Evolutionary conservation across 2,329 filamentous ascomycete genomes (phyloP).

Genomic region (Penicillium carneum): DNA sequence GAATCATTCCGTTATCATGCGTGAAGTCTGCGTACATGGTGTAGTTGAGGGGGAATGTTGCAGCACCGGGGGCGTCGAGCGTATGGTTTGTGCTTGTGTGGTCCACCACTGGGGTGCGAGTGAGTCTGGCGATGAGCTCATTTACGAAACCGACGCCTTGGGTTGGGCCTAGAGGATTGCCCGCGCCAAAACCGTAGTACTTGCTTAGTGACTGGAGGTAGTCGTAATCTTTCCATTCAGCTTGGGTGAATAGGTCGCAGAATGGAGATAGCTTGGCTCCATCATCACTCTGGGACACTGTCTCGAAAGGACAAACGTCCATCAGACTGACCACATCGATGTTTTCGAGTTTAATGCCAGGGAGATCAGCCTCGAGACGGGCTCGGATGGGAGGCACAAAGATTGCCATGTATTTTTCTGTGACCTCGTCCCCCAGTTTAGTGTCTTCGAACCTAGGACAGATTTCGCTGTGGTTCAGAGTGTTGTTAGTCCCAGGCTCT

Average conservation of each 20-base stretch:
- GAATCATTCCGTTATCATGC: slow-evolving; percentile 87
- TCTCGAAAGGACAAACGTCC: slow-evolving; percentile 87
- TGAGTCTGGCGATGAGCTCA: slow-evolving; percentile 84
- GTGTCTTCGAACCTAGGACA: slow-evolving; percentile 75
- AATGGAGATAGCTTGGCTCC: slow-evolving; percentile 69
- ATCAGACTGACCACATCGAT: slow-evolving; percentile 75
- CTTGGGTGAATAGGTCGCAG: slow-evolving; percentile 74
- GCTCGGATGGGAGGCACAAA: slow-evolving; percentile 73
- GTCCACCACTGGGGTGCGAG: slow-evolving; percentile 71
- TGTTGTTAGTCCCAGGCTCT: slow-evolving; percentile 74
- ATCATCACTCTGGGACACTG: slow-evolving; percentile 66
- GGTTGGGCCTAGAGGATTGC: slow-evolving; percentile 79
- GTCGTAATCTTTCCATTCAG: slow-evolving; percentile 80
- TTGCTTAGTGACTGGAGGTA: slow-evolving; percentile 82
- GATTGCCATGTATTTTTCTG: slow-evolving; percentile 65
- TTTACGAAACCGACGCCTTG: slow-evolving; percentile 89
- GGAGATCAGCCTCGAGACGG: slow-evolving; percentile 73
- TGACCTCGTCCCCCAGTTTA: slow-evolving; percentile 52
- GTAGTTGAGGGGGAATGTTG: slow-evolving; percentile 75
- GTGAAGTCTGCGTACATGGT: slow-evolving; percentile 86
- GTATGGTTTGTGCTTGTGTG: slow-evolving; percentile 79
- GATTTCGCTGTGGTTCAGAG: slow-evolving; percentile 71
- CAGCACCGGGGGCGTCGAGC: slow-evolving; percentile 66
- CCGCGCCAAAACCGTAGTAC: slow-evolving; percentile 80
- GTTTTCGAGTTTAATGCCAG: slow-evolving; percentile 69